Percentiles rank a stretch among this genome's conserved stretches.
phyloP scores from a whole-genome alignment of 1,284 basidiomycete genomes.

The Pascua sp. region DNA sequence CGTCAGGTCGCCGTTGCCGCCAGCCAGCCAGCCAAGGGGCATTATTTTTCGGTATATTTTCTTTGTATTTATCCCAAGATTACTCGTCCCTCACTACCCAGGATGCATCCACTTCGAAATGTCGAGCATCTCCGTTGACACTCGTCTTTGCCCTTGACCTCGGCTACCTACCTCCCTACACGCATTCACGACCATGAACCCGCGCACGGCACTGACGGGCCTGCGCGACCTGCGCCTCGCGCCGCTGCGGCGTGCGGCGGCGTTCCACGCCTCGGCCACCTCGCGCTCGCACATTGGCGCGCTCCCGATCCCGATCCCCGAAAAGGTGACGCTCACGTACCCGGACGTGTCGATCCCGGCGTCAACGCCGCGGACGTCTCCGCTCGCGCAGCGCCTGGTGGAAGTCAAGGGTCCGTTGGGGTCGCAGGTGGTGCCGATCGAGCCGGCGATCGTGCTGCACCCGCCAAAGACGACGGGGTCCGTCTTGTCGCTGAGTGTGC shows the following conservation, averaged over 20 bases:
- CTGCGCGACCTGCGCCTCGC: neutral
- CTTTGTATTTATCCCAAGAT: slow-evolving; percentile 9
- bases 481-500: slow-evolving; percentile 57
- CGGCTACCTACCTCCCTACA: neutral
- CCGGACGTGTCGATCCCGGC: slow-evolving; percentile 39
- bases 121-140: neutral
- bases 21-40: neutral
- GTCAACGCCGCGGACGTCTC: slow-evolving; percentile 19
- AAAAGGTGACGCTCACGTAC: slow-evolving; percentile 58
- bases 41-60: slow-evolving; percentile 9
- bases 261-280: slow-evolving; percentile 29
- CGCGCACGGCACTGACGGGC: neutral
- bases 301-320: slow-evolving; percentile 68
- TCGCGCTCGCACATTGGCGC: slow-evolving; percentile 67
- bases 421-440: slow-evolving; percentile 63
- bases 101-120: neutral
- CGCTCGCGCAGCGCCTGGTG: slow-evolving; percentile 28
- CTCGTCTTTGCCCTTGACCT: neutral
- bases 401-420: slow-evolving; percentile 72
- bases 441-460: slow-evolving; percentile 57
- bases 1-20: neutral
- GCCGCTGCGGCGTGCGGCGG: neutral
- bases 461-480: slow-evolving; percentile 19
- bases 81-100: neutral
- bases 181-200: slow-evolving; percentile 9